Percentiles rank a stretch among this genome's conserved stretches.
These are phyloP conservation scores for Lactifluus piperatus DNA, from an alignment of 768 basidiomycete genomes.

Conservation along the genomic window DNA sequence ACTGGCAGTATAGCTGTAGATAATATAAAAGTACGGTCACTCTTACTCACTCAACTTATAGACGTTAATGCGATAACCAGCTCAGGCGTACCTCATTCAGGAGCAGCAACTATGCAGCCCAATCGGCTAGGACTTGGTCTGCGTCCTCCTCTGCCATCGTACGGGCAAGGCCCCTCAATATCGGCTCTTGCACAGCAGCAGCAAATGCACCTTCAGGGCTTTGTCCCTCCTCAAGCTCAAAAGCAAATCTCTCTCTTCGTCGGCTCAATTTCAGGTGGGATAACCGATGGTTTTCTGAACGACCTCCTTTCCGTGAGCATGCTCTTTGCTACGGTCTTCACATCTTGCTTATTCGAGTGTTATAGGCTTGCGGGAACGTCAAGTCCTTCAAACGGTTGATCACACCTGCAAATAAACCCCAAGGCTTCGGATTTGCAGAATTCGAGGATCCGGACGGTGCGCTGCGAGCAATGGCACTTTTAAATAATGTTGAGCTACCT, in stretches of 20 bases:
- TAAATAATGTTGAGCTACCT: constrained; percentile 57
- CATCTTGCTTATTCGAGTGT: not conserved
- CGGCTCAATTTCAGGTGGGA: constrained; percentile 92
- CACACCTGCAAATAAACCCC: constrained; percentile 87
- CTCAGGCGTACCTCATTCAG: not conserved
- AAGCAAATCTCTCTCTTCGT: constrained; percentile 78
- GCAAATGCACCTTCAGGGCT: constrained; percentile 49
- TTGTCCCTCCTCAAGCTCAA: constrained; percentile 55
- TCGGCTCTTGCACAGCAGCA: constrained; percentile 86
- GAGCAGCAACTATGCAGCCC: constrained; percentile 45
- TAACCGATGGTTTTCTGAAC: constrained; percentile 75
- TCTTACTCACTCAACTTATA: not conserved
- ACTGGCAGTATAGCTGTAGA: not conserved
- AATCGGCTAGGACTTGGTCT: constrained; percentile 74
- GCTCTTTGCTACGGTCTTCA: not conserved
- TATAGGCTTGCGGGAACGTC: constrained; percentile 81
- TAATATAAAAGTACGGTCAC: not conserved
- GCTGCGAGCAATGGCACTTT: constrained; percentile 57
- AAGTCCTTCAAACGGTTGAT: constrained; percentile 88
- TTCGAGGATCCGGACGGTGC: constrained; percentile 92
- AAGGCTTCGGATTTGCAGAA: constrained; percentile 96
- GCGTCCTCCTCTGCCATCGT: constrained; percentile 80
- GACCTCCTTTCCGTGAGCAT: constrained; percentile 64
- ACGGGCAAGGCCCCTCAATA: constrained; percentile 88
- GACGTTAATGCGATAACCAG: not conserved